Percentiles rank a stretch among this genome's conserved stretches.
phyloP scores from a whole-genome alignment of 2,329 filamentous ascomycete genomes.

The Fusarium sp. region DNA sequence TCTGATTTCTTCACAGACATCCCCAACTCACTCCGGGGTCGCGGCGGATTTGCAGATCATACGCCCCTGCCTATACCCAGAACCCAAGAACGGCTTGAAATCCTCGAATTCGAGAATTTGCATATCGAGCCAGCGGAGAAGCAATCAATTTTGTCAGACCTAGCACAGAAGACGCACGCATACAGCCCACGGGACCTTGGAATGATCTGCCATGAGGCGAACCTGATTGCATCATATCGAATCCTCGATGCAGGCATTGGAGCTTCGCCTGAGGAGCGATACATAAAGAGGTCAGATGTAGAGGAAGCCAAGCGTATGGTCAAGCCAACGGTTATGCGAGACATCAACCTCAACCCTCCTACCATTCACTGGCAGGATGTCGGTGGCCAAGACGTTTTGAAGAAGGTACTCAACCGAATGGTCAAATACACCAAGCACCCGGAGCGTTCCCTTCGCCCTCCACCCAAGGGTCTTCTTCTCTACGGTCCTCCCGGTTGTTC shows the following conservation, averaged over 20 bases:
- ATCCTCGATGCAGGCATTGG: constrained; percentile 38
- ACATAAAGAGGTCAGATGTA: constrained; percentile 63
- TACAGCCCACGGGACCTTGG: constrained; percentile 83
- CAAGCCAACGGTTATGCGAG: constrained; percentile 87
- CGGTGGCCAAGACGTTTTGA: constrained; percentile 83
- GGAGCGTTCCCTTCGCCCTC: constrained; percentile 59
- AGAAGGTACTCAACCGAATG: constrained; percentile 67
- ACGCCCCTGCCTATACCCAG: constrained; percentile 84
- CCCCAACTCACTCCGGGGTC: constrained; percentile 73
- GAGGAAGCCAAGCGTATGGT: constrained; percentile 73
- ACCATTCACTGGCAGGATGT: constrained; percentile 89
- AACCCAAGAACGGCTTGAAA: constrained; percentile 74
- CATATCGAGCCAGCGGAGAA: constrained; percentile 59
- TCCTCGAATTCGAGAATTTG: constrained; percentile 71
- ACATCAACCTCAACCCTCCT: constrained; percentile 88
- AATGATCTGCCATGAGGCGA: constrained; percentile 63
- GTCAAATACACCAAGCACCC: constrained; percentile 55
- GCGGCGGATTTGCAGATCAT: constrained; percentile 72
- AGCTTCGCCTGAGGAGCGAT: constrained; percentile 40
- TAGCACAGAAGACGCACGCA: constrained; percentile 84
- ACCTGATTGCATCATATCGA: constrained; percentile 38
- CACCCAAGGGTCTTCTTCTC: constrained; percentile 84
- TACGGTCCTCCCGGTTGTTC: constrained; percentile 95
- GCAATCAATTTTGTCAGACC: constrained; percentile 64
- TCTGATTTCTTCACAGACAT: constrained; percentile 77